A percentile compares a stretch with the other conserved stretches of the same genome.
Conservation (phyloP, 2,329 filamentous ascomycete species). For the Aspergillus sclerotialis region DNA sequence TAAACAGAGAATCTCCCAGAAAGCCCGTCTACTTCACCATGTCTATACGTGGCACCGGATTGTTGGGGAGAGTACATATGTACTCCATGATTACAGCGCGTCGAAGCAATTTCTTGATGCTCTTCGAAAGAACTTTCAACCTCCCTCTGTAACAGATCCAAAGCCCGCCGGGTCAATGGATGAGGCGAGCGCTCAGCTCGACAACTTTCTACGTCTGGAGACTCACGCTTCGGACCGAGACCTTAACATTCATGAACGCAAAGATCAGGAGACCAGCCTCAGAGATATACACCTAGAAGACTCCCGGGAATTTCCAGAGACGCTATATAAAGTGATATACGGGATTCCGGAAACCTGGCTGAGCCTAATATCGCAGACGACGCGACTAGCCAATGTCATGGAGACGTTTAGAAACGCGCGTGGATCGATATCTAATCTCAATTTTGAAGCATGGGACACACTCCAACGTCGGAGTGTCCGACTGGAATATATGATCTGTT, state of each 20-base stretch:
- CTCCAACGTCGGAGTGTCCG: conserved; percentile 22
- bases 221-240: conserved; percentile 28
- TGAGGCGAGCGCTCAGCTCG: conserved; percentile 24
- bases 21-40: conserved; percentile 33
- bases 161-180: too few species aligned
- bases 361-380: conserved; percentile 38
- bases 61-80: conserved; percentile 29
- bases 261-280: conserved; percentile 24
- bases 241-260: conserved; percentile 31
- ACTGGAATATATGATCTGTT: conserved; percentile 30
- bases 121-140: conserved; percentile 7
- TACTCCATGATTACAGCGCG: conserved; percentile 21
- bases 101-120: conserved; percentile 15
- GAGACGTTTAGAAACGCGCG: conserved; percentile 19
- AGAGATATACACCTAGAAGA: conserved; percentile 36
- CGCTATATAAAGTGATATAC: conserved; percentile 36
- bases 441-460: too few species aligned
- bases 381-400: conserved; percentile 34
- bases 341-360: conserved; percentile 40
- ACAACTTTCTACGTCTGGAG: conserved; percentile 35
- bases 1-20: conserved; percentile 29
- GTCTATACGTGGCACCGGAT: conserved; percentile 31
- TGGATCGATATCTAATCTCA: too few species aligned
- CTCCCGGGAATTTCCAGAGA: conserved; percentile 24
- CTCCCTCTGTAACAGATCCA: too few species aligned